These are phyloP conservation scores for Phalaenopsis hybrid DNA, from an alignment of 116 monocot species.

Conservation along the genomic window DNA sequence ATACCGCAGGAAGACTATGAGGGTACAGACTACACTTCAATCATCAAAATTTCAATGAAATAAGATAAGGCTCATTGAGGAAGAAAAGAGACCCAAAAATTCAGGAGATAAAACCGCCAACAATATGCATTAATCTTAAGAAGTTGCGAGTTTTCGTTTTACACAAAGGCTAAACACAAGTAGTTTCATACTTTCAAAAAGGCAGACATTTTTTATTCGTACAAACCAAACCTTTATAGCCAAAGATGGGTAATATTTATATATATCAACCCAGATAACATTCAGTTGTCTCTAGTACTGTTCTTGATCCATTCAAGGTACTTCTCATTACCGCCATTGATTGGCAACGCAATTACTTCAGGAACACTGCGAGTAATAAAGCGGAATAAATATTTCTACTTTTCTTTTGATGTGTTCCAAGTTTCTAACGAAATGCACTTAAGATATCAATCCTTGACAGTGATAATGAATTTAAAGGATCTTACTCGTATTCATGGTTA, in stretches of 20 bases:
- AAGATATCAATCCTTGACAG: not conserved
- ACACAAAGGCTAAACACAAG: not conserved
- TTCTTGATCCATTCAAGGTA: constrained; percentile 92
- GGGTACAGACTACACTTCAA: no score
- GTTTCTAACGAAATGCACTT: not conserved
- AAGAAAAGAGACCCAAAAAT: no score
- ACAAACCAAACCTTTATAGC: not conserved
- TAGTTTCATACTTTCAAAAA: not conserved
- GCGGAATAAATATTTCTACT: not conserved
- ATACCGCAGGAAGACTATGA: no score
- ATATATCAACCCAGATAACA: not conserved
- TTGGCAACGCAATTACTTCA: constrained; percentile 82
- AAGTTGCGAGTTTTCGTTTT: no score
- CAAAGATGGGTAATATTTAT: not conserved
- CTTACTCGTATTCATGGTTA: constrained; percentile 96
- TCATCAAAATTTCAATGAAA: no score
- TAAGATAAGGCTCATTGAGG: no score
- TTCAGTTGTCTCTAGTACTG: constrained; percentile 54
- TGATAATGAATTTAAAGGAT: not conserved
- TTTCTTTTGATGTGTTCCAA: not conserved
- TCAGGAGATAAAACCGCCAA: no score
- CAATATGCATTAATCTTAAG: no score
- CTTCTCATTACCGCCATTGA: constrained; percentile 72
- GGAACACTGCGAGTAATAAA: constrained; percentile 40
- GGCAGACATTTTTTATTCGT: not conserved